Evolutionary conservation across 129 eudicot genomes (phyloP).

Genomic region (Pittosporum tobira): DNA sequence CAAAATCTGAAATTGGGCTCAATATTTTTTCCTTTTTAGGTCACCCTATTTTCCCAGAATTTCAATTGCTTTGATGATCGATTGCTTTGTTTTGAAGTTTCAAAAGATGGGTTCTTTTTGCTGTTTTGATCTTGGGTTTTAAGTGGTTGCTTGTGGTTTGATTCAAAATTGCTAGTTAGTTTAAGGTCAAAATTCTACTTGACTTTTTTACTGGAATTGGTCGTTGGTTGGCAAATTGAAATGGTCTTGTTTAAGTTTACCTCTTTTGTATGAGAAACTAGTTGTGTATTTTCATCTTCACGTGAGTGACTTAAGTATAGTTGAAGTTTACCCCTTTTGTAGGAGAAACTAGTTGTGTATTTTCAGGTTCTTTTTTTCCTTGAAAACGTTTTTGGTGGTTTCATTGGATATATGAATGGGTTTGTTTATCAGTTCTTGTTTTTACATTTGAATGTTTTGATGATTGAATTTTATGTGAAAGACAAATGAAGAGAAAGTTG

Average conservation of each 20-base stretch:
- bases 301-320: too few species aligned
- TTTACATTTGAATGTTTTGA: slow-evolving; percentile 7
- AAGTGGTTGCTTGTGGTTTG: background rate
- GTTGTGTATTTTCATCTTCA: too few species aligned
- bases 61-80: slow-evolving; percentile 16
- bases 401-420: too few species aligned
- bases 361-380: too few species aligned
- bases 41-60: slow-evolving; percentile 8
- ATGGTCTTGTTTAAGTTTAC: slow-evolving; percentile 11
- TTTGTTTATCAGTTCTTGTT: too few species aligned
- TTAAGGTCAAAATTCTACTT: slow-evolving; percentile 11
- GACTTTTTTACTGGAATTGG: slow-evolving; percentile 6
- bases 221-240: slow-evolving; percentile 10
- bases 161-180: background rate
- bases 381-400: too few species aligned
- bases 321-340: too few species aligned
- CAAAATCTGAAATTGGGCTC: too few species aligned
- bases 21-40: too few species aligned
- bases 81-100: background rate
- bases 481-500: slow-evolving; percentile 14
- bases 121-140: slow-evolving; percentile 4
- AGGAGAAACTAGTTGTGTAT: too few species aligned
- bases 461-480: slow-evolving; percentile 1
- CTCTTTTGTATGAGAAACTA: too few species aligned
- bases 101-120: slow-evolving; percentile 7